A percentile compares a stretch with the other conserved stretches of the same genome.
Evolutionary conservation across 345 rosid genomes (phyloP).

Genomic region (Abelmoschus esculentus): DNA sequence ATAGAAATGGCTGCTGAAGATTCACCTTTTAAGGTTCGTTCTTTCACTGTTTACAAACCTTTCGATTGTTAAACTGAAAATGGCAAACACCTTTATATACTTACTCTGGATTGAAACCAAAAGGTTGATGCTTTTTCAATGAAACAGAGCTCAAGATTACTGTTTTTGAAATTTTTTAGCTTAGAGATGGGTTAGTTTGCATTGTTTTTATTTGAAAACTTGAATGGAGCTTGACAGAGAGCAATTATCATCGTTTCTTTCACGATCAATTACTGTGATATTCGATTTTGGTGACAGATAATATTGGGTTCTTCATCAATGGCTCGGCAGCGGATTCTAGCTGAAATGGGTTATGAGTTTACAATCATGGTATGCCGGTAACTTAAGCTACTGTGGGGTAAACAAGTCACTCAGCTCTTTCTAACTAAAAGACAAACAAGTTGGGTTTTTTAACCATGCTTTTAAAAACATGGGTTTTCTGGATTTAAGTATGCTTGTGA

Average conservation of each 20-base stretch:
- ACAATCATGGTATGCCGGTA: conserved; percentile 37
- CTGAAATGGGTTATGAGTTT: conserved; percentile 90
- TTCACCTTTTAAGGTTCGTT: conserved; percentile 21
- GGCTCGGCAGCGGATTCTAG: conserved; percentile 57
- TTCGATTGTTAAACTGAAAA: neutral
- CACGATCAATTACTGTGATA: neutral
- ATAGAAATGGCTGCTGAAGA: conserved; percentile 11
- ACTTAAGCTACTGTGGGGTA: neutral
- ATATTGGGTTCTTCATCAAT: conserved; percentile 77
- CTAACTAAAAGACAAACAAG: conserved; percentile 8
- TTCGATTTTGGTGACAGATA: conserved; percentile 35
- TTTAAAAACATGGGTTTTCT: neutral
- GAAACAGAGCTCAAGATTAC: conserved; percentile 2
- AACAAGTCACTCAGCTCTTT: neutral
- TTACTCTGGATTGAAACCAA: neutral
- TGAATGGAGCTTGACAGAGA: neutral
- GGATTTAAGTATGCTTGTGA: neutral
- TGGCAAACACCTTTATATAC: neutral
- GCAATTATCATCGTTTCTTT: neutral
- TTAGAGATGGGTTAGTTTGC: conserved; percentile 9
- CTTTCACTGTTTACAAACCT: conserved; percentile 3
- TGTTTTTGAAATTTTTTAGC: neutral
- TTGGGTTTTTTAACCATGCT: neutral
- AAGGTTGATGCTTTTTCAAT: neutral
- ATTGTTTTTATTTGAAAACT: neutral